These are phyloP conservation scores for Beauveria sp. DNA, from an alignment of 2,329 filamentous ascomycete species.

Conservation along the genomic window DNA sequence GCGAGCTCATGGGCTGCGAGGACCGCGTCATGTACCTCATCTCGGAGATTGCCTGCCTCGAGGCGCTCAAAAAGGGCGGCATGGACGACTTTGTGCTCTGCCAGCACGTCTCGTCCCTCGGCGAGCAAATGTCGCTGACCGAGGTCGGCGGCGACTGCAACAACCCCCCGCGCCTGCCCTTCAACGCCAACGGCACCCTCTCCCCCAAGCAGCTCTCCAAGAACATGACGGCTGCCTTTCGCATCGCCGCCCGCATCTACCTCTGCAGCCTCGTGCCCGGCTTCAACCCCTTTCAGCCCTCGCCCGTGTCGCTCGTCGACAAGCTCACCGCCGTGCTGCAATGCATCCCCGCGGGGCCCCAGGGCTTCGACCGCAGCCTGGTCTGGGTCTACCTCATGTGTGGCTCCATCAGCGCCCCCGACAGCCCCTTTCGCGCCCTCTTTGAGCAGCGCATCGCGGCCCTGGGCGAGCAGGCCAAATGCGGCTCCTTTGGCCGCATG, in stretches of 20 bases:
- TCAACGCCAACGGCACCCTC: slow-evolving; percentile 64
- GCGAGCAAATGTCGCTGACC: slow-evolving; percentile 75
- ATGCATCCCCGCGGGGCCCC: slow-evolving; percentile 71
- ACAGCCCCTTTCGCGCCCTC: slow-evolving; percentile 68
- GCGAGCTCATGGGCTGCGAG: slow-evolving; percentile 94
- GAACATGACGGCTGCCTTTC: slow-evolving; percentile 88
- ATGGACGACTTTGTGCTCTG: slow-evolving; percentile 84
- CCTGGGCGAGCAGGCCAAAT: slow-evolving; percentile 68
- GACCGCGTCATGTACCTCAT: slow-evolving; percentile 97
- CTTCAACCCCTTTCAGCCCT: slow-evolving; percentile 67
- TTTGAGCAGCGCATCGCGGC: slow-evolving; percentile 67
- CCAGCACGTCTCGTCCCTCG: slow-evolving; percentile 81
- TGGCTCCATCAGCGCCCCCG: slow-evolving; percentile 66
- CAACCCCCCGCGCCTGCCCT: slow-evolving; percentile 49
- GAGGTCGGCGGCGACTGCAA: slow-evolving; percentile 51
- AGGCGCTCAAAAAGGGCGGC: slow-evolving; percentile 74
- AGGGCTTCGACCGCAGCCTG: slow-evolving; percentile 82
- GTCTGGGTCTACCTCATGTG: slow-evolving; percentile 90
- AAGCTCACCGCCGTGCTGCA: slow-evolving; percentile 71
- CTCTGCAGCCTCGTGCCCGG: slow-evolving; percentile 92
- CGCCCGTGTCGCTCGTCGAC: slow-evolving; percentile 68
- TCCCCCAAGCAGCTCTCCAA: slow-evolving; percentile 75
- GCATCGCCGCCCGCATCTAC: slow-evolving; percentile 87
- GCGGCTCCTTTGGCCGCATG: slow-evolving; percentile 82
- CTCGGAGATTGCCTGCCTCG: slow-evolving; percentile 92